phyloP scores from a whole-genome alignment of 805 yeast species.

The Yarrowia yakushimensis region DNA sequence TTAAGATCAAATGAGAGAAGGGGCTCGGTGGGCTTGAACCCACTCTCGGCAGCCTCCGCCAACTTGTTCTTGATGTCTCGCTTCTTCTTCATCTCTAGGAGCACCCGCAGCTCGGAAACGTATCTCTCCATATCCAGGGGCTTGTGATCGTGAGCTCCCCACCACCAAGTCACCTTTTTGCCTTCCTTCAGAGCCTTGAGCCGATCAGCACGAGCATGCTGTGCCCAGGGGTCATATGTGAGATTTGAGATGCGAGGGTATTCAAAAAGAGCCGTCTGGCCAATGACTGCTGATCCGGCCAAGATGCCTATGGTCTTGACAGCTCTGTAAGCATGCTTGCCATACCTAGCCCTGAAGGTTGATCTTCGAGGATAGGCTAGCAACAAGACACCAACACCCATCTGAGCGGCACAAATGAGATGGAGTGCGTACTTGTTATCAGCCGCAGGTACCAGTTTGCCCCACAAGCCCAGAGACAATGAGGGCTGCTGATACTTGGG shows the following conservation, averaged over 20 bases:
- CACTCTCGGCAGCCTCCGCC: neutral
- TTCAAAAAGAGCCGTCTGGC: constrained; percentile 44
- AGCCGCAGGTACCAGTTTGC: constrained; percentile 70
- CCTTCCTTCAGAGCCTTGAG: constrained; percentile 49
- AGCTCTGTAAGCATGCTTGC: neutral
- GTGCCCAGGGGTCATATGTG: constrained; percentile 63
- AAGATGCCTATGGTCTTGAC: neutral
- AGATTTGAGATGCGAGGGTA: constrained; percentile 45
- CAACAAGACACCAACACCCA: constrained; percentile 46
- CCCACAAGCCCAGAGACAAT: constrained; percentile 59
- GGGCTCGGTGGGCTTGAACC: neutral
- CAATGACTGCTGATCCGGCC: neutral
- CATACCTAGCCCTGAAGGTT: neutral
- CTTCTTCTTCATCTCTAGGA: neutral
- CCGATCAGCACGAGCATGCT: constrained; percentile 58
- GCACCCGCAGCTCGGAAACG: neutral
- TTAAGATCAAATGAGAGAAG: neutral
- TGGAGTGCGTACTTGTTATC: constrained; percentile 57
- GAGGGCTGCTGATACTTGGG: constrained; percentile 43
- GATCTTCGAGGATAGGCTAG: constrained; percentile 30
- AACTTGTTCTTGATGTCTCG: neutral
- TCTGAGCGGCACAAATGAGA: constrained; percentile 51
- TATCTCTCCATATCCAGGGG: neutral
- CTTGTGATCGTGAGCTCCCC: constrained; percentile 21
- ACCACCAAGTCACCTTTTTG: constrained; percentile 55